Evolutionary conservation across 2,329 filamentous ascomycete species (phyloP), one percentile per base, ranked within the genome.

Genomic region (Diplodia scrobiculata): DNA sequence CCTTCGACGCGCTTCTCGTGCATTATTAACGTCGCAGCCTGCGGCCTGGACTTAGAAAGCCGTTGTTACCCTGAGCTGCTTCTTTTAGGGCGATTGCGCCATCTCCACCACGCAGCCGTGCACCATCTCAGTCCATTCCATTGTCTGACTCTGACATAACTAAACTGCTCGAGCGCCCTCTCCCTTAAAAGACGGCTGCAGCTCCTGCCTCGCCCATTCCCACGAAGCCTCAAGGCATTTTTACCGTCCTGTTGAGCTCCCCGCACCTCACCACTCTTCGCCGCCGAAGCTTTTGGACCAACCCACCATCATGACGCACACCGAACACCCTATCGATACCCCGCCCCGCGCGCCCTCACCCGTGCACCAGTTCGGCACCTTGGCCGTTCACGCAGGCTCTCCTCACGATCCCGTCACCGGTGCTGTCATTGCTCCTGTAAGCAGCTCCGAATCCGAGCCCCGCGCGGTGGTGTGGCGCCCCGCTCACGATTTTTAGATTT

Each of bases 321-420:
- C 74, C 41, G 81, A 83, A 69, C 83, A 85, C 72, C 81, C 86
- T 63, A 88, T 91, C 74, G 85, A 89, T 73, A 93, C 91, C 67
- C 90, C 91, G 70, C 88, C 89, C 60, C 84, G 89, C 69, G 86
- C 89, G 55, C 86, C 88, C 45, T 89, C 90, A 52, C 90, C 91
- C 70, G 84, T 89, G 67, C 89, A 92, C 77, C 84, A 87, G 69
- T 98, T 99, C 80, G 95, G 92, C 68, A 99, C 95, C 55, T 86
- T 96, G 68, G 95, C 95, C 66, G 95, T 99, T 21, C 95, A 99
- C 80, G 93, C 94, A 69, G 95, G 95, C 68, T 86, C 92, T 51
- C 91, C 91, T 73, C 91, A 96, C 78, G 95, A 99, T 80, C 91
- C 94, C 55, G 83, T 86, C 48, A 99, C 94, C 27, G 95, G 95